Percentiles rank a stretch among this genome's conserved stretches.
phyloP scores from a whole-genome alignment of 352 stramenopile genomes.

The Plasmopara halstedii region DNA sequence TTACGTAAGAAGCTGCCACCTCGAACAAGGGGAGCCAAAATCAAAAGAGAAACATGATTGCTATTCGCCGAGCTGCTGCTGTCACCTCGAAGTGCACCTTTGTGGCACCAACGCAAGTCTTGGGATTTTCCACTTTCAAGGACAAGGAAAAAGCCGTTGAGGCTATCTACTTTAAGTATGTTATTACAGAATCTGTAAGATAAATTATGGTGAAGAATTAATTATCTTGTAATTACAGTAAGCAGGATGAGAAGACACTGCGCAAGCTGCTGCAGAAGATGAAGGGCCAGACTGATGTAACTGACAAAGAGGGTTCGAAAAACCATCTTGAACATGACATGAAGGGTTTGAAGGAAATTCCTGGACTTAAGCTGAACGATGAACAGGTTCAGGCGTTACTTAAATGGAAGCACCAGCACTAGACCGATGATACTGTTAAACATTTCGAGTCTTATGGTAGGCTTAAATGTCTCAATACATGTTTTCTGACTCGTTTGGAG shows the following conservation, averaged over 20 bases:
- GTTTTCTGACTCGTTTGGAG: too few species aligned
- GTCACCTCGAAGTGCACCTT: conserved; percentile 42
- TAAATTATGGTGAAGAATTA: conserved; percentile 1
- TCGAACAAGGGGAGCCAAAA: neutral
- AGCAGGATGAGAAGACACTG: conserved; percentile 81
- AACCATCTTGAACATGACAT: conserved; percentile 71
- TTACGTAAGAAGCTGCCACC: too few species aligned
- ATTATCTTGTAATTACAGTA: conserved; percentile 32
- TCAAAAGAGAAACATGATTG: conserved; percentile 48
- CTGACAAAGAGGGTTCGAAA: conserved; percentile 55
- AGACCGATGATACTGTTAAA: conserved; percentile 16
- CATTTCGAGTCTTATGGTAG: neutral
- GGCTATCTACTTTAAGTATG: conserved; percentile 81
- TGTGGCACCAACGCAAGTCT: conserved; percentile 36
- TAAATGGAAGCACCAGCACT: conserved; percentile 88
- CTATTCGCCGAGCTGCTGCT: conserved; percentile 42
- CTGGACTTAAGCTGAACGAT: conserved; percentile 49
- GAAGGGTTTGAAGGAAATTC: conserved; percentile 58
- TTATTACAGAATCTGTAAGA: conserved; percentile 3
- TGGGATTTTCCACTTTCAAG: conserved; percentile 38
- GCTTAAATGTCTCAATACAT: neutral
- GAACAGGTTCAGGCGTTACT: conserved; percentile 73
- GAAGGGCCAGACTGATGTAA: conserved; percentile 70
- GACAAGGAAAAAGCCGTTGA: conserved; percentile 79
- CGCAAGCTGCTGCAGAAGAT: conserved; percentile 85